Evolutionary conservation across 768 basidiomycete genomes (phyloP).

Genomic region (Multifurca ochricompacta): DNA sequence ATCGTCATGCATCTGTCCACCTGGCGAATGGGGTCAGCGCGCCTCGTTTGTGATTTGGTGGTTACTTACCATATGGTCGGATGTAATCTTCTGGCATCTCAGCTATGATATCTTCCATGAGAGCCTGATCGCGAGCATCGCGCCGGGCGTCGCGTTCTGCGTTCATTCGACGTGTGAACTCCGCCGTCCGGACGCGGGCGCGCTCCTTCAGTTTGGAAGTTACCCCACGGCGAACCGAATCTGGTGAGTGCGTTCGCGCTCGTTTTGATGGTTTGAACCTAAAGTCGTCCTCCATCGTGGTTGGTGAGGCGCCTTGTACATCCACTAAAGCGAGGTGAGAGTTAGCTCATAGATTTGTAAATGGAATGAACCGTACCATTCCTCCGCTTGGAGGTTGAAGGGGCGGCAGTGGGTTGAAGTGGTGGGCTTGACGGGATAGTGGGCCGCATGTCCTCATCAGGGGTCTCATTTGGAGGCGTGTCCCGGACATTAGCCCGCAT

Average conservation of each 20-base stretch:
- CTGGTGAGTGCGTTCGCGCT: constrained; percentile 42
- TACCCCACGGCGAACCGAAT: constrained; percentile 32
- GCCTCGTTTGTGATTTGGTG: background rate
- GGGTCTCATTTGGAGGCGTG: background rate
- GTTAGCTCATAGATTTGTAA: background rate
- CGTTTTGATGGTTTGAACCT: constrained; percentile 34
- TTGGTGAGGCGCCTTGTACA: background rate
- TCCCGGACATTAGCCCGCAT: background rate
- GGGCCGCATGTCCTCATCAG: constrained; percentile 8
- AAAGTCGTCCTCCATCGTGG: background rate
- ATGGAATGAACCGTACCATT: constrained; percentile 3
- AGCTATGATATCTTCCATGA: constrained; percentile 34
- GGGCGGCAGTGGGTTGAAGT: background rate
- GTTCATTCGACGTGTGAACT: constrained; percentile 28
- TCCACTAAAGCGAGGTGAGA: background rate
- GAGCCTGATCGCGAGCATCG: constrained; percentile 31
- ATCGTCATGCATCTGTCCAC: background rate
- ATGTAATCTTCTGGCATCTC: constrained; percentile 19
- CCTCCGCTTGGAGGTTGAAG: constrained; percentile 11
- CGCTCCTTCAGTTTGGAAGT: constrained; percentile 33
- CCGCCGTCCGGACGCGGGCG: constrained; percentile 36
- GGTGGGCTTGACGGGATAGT: constrained; percentile 3
- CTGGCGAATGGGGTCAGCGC: background rate
- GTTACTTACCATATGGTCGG: background rate
- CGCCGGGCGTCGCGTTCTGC: constrained; percentile 32